Percentiles rank a stretch among this genome's conserved stretches.
Evolutionary conservation across 371 early-diverging fungal species (phyloP).

Genomic region (Mortierella sp.): DNA sequence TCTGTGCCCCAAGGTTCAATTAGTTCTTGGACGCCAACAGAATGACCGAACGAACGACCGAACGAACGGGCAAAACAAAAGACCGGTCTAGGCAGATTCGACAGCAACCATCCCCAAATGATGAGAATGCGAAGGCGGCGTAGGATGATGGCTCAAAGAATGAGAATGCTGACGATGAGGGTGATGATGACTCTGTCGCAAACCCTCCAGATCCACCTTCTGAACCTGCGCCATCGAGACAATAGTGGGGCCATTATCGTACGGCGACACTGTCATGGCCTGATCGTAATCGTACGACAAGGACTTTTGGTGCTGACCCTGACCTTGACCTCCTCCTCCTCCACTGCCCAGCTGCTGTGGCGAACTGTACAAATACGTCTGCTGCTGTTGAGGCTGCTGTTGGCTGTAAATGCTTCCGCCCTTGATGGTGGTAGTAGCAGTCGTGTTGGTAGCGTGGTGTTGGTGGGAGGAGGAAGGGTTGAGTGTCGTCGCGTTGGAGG

Average conservation of each 20-base stretch:
- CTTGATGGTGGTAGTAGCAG: background rate
- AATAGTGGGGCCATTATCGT: constrained; percentile 43
- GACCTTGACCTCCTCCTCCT: background rate
- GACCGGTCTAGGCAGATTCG: constrained; percentile 24
- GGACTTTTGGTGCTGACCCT: background rate
- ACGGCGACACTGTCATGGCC: constrained; percentile 27
- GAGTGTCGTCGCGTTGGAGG: constrained; percentile 33
- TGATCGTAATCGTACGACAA: constrained; percentile 18
- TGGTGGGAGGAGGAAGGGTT: background rate
- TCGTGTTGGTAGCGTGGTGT: background rate
- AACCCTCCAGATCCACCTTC: constrained; percentile 51
- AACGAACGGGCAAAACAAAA: background rate
- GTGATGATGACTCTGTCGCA: constrained; percentile 42
- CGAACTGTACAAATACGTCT: constrained; percentile 8
- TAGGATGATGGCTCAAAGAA: background rate
- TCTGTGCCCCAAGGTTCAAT: background rate
- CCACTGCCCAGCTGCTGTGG: background rate
- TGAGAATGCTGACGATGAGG: background rate
- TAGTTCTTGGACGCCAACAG: too few relatives aligned
- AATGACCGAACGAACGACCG: too few relatives aligned
- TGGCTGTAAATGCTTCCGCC: constrained; percentile 9
- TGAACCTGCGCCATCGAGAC: constrained; percentile 47
- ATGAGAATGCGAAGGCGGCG: constrained; percentile 21
- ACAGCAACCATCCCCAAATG: constrained; percentile 40
- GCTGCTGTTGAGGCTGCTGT: background rate